A percentile compares a stretch with the other conserved stretches of the same genome.
phyloP scores from a whole-genome alignment of 495 filamentous ascomycete genomes.

The Geopyxis carbonaria region DNA sequence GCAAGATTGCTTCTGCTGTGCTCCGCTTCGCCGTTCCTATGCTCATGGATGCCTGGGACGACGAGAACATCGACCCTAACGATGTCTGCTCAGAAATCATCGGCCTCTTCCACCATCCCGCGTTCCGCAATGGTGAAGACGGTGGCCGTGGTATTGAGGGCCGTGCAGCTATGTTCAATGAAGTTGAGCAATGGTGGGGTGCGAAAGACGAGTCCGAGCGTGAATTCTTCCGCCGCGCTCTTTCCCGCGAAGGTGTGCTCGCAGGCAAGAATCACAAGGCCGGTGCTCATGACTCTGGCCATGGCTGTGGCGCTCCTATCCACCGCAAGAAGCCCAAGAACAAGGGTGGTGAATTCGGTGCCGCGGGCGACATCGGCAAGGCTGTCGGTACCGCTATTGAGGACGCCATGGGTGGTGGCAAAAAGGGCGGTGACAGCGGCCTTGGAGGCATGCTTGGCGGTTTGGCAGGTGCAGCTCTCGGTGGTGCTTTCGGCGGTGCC shows the following conservation, averaged over 20 bases:
- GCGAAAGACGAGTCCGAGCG: slow-evolving; percentile 42
- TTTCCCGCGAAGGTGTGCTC: slow-evolving; percentile 59
- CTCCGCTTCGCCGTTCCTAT: slow-evolving; percentile 73
- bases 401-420: slow-evolving; percentile 11
- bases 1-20: slow-evolving; percentile 58
- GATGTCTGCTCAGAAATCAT: slow-evolving; percentile 56
- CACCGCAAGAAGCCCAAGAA: slow-evolving; percentile 33
- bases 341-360: slow-evolving; percentile 19
- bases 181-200: slow-evolving; percentile 66
- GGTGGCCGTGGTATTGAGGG: slow-evolving; percentile 46
- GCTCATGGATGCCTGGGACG: slow-evolving; percentile 70
- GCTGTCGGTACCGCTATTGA: slow-evolving; percentile 12
- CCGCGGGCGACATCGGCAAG: slow-evolving; percentile 17
- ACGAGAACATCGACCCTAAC: slow-evolving; percentile 49
- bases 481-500: slow-evolving; percentile 4
- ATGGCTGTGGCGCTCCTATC: slow-evolving; percentile 64
- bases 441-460: slow-evolving; percentile 19
- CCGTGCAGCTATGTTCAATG: slow-evolving; percentile 56
- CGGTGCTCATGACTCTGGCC: slow-evolving; percentile 65
- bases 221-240: slow-evolving; percentile 47
- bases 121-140: slow-evolving; percentile 52
- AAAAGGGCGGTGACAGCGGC: slow-evolving; percentile 9
- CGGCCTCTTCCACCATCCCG: slow-evolving; percentile 78
- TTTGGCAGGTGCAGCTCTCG: slow-evolving; percentile 13
- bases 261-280: slow-evolving; percentile 67